phyloP scores from a whole-genome alignment of 306 rosid species.

The Leucaena leucocephala region DNA sequence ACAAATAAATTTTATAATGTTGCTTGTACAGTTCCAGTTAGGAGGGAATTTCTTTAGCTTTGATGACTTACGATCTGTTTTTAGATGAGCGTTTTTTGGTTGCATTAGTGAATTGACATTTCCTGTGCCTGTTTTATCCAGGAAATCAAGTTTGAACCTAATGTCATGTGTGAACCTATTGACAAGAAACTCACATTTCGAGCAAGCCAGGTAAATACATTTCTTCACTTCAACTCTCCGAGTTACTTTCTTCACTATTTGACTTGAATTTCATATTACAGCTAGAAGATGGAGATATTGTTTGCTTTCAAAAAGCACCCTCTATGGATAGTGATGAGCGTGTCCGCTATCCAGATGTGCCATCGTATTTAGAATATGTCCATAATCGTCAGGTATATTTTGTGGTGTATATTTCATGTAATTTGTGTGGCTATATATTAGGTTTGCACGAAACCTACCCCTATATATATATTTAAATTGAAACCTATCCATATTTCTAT shows the following conservation, averaged over 20 bases:
- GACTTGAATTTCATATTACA: conserved; percentile 39
- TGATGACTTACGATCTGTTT: conserved; percentile 4
- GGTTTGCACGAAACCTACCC: background rate
- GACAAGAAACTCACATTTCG: conserved; percentile 87
- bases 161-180: conserved; percentile 94
- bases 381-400: conserved; percentile 85
- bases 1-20: conserved; percentile 16
- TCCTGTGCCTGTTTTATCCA: conserved; percentile 36
- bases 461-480: background rate
- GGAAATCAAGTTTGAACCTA: conserved; percentile 98
- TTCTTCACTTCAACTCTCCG: conserved; percentile 8
- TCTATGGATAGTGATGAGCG: background rate
- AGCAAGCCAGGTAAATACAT: conserved; percentile 74
- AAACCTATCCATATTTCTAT: background rate
- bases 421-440: background rate
- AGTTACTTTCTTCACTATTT: conserved; percentile 23
- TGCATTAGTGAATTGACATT: conserved; percentile 26
- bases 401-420: background rate
- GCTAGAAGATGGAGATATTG: conserved; percentile 97
- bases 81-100: background rate
- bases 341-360: conserved; percentile 82
- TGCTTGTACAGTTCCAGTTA: conserved; percentile 5
- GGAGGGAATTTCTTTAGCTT: conserved; percentile 4
- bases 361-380: conserved; percentile 91
- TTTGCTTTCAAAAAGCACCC: conserved; percentile 83